Evolutionary conservation across 441 rosid species (phyloP).

Genomic region (Corymbia citriodora): DNA sequence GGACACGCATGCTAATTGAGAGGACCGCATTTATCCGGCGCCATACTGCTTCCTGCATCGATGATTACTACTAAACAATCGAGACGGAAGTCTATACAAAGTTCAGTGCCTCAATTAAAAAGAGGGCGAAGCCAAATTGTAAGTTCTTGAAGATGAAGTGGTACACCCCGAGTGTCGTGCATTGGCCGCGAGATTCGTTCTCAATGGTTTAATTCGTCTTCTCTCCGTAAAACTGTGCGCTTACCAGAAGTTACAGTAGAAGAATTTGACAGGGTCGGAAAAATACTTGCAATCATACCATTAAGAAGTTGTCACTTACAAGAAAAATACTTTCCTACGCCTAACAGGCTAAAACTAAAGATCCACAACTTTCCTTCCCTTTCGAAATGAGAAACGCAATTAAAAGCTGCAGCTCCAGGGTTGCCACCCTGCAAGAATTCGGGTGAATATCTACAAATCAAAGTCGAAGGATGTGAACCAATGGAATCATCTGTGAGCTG

Average conservation of each 20-base stretch:
- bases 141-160: background rate
- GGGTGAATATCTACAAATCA: background rate
- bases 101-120: background rate
- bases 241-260: background rate
- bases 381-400: background rate
- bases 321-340: background rate
- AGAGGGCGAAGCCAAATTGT: background rate
- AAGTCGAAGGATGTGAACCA: background rate
- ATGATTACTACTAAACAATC: background rate
- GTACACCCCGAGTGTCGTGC: background rate
- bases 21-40: background rate
- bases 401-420: background rate
- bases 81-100: background rate
- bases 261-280: background rate
- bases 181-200: background rate
- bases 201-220: background rate
- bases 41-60: background rate
- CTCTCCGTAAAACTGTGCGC: background rate
- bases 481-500: conserved; percentile 47
- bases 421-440: background rate
- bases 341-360: background rate
- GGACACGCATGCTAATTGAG: background rate
- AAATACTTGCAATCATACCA: background rate
- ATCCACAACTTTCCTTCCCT: background rate
- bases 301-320: background rate